phyloP scores from a whole-genome alignment of 495 filamentous ascomycete species.

The Tuber brumale region DNA sequence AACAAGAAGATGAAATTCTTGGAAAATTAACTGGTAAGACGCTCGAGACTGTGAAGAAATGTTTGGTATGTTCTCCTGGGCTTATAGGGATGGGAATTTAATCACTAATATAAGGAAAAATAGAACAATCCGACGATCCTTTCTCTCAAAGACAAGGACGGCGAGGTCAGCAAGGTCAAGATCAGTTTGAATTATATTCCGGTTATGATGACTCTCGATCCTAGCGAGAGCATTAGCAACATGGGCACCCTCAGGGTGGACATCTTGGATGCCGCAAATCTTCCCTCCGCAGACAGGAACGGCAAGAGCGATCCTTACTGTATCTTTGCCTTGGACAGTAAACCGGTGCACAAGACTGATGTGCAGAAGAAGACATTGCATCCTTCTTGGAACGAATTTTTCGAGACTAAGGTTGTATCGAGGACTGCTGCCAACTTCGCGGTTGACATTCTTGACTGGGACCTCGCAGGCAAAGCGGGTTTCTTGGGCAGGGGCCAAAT shows the following conservation, averaged over 20 bases:
- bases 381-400: conserved; percentile 91
- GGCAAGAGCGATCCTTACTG: conserved; percentile 95
- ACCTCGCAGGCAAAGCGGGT: conserved; percentile 83
- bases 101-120: conserved; percentile 15
- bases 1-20: conserved; percentile 61
- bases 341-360: conserved; percentile 86
- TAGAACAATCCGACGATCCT: conserved; percentile 85
- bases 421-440: conserved; percentile 79
- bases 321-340: conserved; percentile 82
- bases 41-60: conserved; percentile 74
- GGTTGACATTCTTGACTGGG: conserved; percentile 86
- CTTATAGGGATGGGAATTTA: neutral
- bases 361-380: conserved; percentile 93
- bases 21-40: conserved; percentile 82
- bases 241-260: conserved; percentile 89
- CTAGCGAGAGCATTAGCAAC: conserved; percentile 95
- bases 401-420: conserved; percentile 74
- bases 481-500: conserved; percentile 72
- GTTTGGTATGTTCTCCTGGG: conserved; percentile 55
- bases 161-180: conserved; percentile 70
- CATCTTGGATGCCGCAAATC: conserved; percentile 76
- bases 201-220: conserved; percentile 85
- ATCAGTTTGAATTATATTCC: conserved; percentile 92
- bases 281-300: conserved; percentile 89
- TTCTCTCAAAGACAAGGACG: conserved; percentile 65